Evolutionary conservation across 2,329 filamentous ascomycete genomes (phyloP), one percentile per base, ranked within the genome.

Genomic region (Sporothrix phasma): DNA sequence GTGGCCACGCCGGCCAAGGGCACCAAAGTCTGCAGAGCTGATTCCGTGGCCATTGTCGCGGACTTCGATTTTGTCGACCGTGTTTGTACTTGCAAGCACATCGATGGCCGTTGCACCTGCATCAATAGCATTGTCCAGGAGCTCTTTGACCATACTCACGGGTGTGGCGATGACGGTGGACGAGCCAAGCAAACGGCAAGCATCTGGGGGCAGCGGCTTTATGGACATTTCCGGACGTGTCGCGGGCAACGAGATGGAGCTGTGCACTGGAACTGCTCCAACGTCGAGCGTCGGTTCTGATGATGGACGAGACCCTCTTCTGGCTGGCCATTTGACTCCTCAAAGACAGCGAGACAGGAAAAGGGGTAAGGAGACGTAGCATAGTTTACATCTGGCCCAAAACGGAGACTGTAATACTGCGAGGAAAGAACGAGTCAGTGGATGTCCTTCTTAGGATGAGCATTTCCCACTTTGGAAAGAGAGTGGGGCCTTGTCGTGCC

Each of bases 41-140:
- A 93, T 89, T 13, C 89, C 89, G 64, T 80, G 77, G n/a, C 89
- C 89, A 74, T 92, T 89, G 72, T 90, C 88, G 51, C 83, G 81
- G 58, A 92, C 84, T 69, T 88, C 83, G 43, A 93, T 82, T 62
- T 80, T 82, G 72, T 89, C 86, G 61, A 92, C 72, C 0, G 86
- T 87, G 70, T 92, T 86, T 47, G 79, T 69, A 3, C 87, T 82
- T 15, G 91, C 77, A 31, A 83, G 75, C 26, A 92, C 76, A 61
- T 88, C 83, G 64, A 93, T 77, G 1, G 80, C 81, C 1, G 82
- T 87, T 13, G 89, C 88, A 61, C 80, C 78, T 7, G 88, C 87
- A 73, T 93, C 89, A 22, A 92, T 80, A 49, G 88, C 81, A 73
- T 93, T 92, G 69, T 92, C 89, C 37, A 92, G 74, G 3, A 92